Evolutionary conservation across 1,284 basidiomycete species (phyloP), one percentile per base, ranked within the genome.

Genomic region (Athelia sp.): DNA sequence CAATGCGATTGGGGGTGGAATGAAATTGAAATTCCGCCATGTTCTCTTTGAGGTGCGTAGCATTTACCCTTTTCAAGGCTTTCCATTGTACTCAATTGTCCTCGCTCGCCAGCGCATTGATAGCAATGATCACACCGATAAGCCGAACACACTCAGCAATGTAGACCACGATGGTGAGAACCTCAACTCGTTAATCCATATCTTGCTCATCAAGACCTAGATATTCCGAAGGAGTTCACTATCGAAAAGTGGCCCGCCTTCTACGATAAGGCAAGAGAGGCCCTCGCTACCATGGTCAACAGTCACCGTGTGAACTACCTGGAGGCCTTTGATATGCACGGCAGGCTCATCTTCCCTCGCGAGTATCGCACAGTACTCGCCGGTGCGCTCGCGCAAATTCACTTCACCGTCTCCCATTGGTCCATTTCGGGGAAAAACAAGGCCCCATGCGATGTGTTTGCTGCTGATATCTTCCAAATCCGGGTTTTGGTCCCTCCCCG

Each of bases 371-470:
- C 4, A 3, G 17, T 40, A 18, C 52, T 58, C n/a, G 21, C 47
- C 40, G 54, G 54, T 17, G 54, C 57, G 4, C 6, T 51, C 19
- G 52, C 54, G 6, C 43, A 52, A 44, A 19, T 57, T n/a, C 46
- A 54, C 19, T 58, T 58, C 46, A 52, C 48, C 23, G 23, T 58
- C 2, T 38, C 22, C 4, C 55, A 58, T 45, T 56, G 56, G 56
- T 42, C 40, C 10, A 50, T 57, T 32, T 13, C 23, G n/a, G 46
- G 26, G 2, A 54, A 48, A 36, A 35, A 26, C 1, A 31, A 34
- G 11, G n/a, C 11, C 4, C 21, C 43, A 6, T 32, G 8, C 17
- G 47, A 57, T 45, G 40, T 43, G 6, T 57, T 49, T 43, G 46
- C 42, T 18, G 54, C 50, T 10, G 52, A 57, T 31, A 45, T 56